These are phyloP conservation scores for Ceratobasidium sp. DNA, from an alignment of 1,284 basidiomycete species.

Conservation along the genomic window DNA sequence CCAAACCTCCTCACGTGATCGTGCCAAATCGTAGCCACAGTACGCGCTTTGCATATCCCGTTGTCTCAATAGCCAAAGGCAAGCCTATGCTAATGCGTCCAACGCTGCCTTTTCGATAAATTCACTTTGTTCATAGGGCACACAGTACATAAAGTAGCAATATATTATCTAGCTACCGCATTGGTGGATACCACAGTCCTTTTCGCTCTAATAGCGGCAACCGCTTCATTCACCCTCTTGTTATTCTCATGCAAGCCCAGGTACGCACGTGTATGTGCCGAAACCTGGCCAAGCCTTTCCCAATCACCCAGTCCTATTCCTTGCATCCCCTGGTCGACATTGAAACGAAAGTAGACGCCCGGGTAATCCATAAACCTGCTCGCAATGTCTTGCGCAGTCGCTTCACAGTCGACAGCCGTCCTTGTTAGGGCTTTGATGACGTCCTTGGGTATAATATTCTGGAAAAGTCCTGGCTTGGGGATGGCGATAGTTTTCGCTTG, in stretches of 20 bases:
- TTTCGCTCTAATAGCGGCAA: constrained; percentile 4
- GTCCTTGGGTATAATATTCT: neutral
- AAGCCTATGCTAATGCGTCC: too few species aligned
- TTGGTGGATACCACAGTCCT: neutral
- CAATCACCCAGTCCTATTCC: constrained; percentile 1
- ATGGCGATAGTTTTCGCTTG: neutral
- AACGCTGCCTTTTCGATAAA: too few species aligned
- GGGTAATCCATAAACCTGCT: neutral
- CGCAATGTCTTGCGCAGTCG: neutral
- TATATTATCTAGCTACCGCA: neutral
- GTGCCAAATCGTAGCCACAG: too few species aligned
- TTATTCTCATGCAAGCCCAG: neutral
- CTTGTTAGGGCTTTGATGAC: neutral
- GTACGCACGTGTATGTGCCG: constrained; percentile 12
- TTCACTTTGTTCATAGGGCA: too few species aligned
- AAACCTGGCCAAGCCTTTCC: neutral
- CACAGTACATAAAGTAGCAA: too few species aligned
- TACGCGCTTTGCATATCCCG: too few species aligned
- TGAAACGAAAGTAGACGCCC: constrained; percentile 17
- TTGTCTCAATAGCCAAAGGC: too few species aligned
- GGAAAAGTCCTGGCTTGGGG: constrained; percentile 7
- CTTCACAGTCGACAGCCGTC: constrained; percentile 18
- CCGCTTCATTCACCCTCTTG: neutral
- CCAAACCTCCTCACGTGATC: too few species aligned
- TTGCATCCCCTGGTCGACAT: constrained; percentile 30